phyloP scores from a whole-genome alignment of 1,284 basidiomycete genomes.

The Gomphus bonarii region DNA sequence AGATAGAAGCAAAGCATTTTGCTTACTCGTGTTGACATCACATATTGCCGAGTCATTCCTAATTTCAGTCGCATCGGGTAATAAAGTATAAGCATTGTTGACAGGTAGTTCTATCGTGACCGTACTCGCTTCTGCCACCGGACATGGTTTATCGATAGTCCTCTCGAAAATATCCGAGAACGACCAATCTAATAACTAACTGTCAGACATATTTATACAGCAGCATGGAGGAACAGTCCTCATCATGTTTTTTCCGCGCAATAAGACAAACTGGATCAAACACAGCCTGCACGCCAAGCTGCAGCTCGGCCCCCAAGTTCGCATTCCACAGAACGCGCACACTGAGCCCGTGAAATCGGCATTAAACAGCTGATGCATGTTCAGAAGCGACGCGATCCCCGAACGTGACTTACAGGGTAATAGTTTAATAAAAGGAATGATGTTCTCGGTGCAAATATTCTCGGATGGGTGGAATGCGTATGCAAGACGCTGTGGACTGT shows the following conservation, averaged over 20 bases:
- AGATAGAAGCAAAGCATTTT: conserved; percentile 3
- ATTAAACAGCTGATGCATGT: conserved; percentile 80
- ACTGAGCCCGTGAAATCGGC: conserved; percentile 81
- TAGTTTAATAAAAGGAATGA: conserved; percentile 92
- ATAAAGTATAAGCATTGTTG: conserved; percentile 31
- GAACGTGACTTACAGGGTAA: conserved; percentile 89
- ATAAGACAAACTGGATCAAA: conserved; percentile 64
- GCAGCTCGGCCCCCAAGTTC: conserved; percentile 48
- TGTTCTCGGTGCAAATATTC: conserved; percentile 91
- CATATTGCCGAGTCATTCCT: conserved; percentile 32
- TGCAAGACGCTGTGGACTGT: conserved; percentile 43
- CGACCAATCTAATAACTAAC: conserved; percentile 56
- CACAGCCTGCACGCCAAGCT: conserved; percentile 74
- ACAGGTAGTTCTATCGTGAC: conserved; percentile 39
- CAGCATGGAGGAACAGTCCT: conserved; percentile 15
- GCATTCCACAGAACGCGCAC: conserved; percentile 61
- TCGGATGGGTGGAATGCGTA: conserved; percentile 76
- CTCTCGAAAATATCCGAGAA: conserved; percentile 67
- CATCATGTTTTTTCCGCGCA: conserved; percentile 45
- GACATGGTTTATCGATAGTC: conserved; percentile 49
- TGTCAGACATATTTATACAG: no score
- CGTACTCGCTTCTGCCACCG: conserved; percentile 44
- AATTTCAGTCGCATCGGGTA: conserved; percentile 36
- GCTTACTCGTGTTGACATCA: conserved; percentile 37
- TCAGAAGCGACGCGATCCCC: conserved; percentile 78